These are phyloP conservation scores for Vitis riparia DNA, from an alignment of 164 flowering plant genomes.

Conservation along the genomic window DNA sequence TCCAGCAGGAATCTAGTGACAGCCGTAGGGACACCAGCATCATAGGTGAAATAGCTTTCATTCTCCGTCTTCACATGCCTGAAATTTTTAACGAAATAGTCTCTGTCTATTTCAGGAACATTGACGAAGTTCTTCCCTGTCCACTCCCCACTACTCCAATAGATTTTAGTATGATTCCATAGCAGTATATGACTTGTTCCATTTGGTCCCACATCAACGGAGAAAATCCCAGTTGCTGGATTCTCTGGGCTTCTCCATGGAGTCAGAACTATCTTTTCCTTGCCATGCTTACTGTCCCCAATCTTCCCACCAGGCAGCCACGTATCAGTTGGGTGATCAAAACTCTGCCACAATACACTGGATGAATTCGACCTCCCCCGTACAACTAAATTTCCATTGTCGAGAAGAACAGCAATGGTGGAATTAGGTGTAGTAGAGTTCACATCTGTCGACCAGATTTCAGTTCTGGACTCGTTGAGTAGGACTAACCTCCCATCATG, in stretches of 20 bases:
- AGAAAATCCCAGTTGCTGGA: conserved; percentile 22
- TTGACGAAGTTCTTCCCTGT: conserved; percentile 10
- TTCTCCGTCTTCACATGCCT: not conserved
- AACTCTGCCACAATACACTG: conserved; percentile 20
- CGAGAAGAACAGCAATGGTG: conserved; percentile 22
- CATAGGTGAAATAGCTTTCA: conserved; percentile 1
- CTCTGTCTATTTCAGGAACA: not conserved
- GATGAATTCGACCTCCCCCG: conserved; percentile 9
- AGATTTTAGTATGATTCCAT: conserved; percentile 8
- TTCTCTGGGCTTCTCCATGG: conserved; percentile 22
- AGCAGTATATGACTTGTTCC: conserved; percentile 4
- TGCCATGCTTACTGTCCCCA: conserved; percentile 9
- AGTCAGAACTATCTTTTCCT: not conserved
- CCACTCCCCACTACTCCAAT: conserved; percentile 20
- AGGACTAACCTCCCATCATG: conserved; percentile 24
- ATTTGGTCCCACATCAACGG: conserved; percentile 9
- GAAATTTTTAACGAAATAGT: conserved; percentile 1
- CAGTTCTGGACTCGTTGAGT: conserved; percentile 9
- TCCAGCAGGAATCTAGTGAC: not conserved
- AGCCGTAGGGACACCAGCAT: not conserved
- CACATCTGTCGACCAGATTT: conserved; percentile 31
- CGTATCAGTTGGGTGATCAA: conserved; percentile 23
- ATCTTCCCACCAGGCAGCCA: conserved; percentile 22
- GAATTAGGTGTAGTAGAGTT: conserved; percentile 10
- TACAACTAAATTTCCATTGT: conserved; percentile 32